phyloP scores from a whole-genome alignment of 2,329 filamentous ascomycete species.

The Eutypa lata region DNA sequence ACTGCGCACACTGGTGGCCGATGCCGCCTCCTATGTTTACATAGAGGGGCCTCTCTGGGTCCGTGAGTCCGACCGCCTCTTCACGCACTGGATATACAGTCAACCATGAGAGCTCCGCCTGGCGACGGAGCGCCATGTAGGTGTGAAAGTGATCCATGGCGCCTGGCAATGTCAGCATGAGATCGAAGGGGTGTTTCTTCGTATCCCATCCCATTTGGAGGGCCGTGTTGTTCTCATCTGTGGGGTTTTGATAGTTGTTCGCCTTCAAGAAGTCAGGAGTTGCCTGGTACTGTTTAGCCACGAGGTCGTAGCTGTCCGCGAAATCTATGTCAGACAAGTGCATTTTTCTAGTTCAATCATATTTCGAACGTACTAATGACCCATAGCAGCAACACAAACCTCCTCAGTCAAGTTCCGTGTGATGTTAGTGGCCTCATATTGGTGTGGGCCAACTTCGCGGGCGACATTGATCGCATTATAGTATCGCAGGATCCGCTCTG shows the following conservation, averaged over 20 bases:
- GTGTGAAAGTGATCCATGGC: constrained; percentile 15
- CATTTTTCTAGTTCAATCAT: not conserved
- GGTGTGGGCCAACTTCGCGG: not conserved
- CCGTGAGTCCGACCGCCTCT: not conserved
- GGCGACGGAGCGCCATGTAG: constrained; percentile 17
- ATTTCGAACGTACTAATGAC: constrained; percentile 2
- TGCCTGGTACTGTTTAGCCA: constrained; percentile 6
- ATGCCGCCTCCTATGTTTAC: constrained; percentile 17
- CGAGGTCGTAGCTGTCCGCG: constrained; percentile 4
- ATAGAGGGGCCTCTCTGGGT: constrained; percentile 1
- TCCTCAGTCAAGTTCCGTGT: constrained; percentile 1
- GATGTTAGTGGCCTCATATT: constrained; percentile 1
- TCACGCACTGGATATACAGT: constrained; percentile 14
- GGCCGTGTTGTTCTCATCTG: constrained; percentile 11
- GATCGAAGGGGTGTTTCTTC: constrained; percentile 2
- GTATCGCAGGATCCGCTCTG: constrained; percentile 4
- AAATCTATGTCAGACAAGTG: not conserved
- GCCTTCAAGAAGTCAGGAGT: constrained; percentile 12
- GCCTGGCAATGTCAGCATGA: constrained; percentile 4
- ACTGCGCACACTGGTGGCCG: constrained; percentile 15
- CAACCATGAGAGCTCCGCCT: constrained; percentile 15
- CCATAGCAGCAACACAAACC: not conserved
- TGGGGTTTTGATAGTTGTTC: constrained; percentile 13
- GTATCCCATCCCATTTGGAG: constrained; percentile 17
- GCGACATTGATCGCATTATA: not conserved